Evolutionary conservation across 1,284 basidiomycete genomes (phyloP).

Genomic region (Takashimella koratensis): DNA sequence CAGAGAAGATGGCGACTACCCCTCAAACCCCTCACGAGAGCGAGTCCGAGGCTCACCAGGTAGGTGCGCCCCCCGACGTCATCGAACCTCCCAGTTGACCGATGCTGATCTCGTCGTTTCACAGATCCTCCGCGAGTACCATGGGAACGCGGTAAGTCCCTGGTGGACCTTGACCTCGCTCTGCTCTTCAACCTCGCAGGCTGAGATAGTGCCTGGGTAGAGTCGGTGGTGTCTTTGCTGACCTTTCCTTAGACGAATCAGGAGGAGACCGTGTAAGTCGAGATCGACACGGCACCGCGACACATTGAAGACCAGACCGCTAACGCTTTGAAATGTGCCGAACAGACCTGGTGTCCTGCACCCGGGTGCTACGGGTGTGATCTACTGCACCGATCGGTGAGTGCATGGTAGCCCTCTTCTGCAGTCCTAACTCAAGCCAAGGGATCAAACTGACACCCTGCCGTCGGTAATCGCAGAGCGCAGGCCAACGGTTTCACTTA

Average conservation of each 20-base stretch:
- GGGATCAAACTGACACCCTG: background rate
- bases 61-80: no score
- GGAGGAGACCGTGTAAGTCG: conserved; percentile 33
- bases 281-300: no score
- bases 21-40: conserved; percentile 52
- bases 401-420: conserved; percentile 3
- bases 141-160: conserved; percentile 20
- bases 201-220: no score
- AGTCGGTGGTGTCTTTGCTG: no score
- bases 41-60: conserved; percentile 79
- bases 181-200: no score
- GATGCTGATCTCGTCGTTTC: background rate
- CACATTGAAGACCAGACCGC: conserved; percentile 2
- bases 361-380: conserved; percentile 54
- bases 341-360: conserved; percentile 52
- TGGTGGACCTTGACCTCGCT: no score
- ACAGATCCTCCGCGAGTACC: conserved; percentile 27
- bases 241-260: conserved; percentile 5
- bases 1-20: background rate
- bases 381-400: conserved; percentile 76
- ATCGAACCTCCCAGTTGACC: no score
- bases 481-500: conserved; percentile 78
- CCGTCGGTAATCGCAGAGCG: conserved; percentile 8
- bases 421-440: no score
- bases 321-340: conserved; percentile 3